Evolutionary conservation across 305 asterid genomes (phyloP).

Genomic region (Solanum hybrid): DNA sequence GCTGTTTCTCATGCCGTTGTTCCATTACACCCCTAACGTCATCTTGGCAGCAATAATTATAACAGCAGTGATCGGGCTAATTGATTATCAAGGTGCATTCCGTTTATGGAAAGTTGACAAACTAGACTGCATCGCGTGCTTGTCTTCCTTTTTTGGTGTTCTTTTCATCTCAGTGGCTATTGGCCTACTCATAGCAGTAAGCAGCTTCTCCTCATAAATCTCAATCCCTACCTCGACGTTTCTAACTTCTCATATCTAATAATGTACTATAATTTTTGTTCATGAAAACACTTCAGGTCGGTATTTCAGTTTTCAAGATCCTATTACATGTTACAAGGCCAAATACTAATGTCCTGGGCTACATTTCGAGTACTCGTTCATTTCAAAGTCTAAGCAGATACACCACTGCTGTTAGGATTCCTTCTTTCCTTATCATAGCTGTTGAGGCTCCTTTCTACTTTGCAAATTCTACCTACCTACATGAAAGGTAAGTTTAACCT

Average conservation of each 20-base stretch:
- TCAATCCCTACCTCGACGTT: not conserved
- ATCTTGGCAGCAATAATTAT: constrained; percentile 82
- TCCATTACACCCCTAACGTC: constrained; percentile 72
- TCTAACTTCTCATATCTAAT: not conserved
- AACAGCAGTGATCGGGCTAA: constrained; percentile 80
- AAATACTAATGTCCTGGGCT: constrained; percentile 55
- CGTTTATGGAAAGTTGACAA: constrained; percentile 87
- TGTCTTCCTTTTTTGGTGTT: constrained; percentile 80
- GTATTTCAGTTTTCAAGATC: constrained; percentile 81
- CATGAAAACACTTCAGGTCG: constrained; percentile 36
- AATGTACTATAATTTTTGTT: not conserved
- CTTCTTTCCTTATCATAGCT: constrained; percentile 63
- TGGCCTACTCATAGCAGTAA: constrained; percentile 84
- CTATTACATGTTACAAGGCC: constrained; percentile 89
- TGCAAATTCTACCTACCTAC: constrained; percentile 74
- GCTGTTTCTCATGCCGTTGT: constrained; percentile 82
- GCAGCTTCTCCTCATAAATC: constrained; percentile 16
- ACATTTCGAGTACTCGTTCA: constrained; percentile 66
- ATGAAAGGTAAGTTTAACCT: constrained; percentile 49
- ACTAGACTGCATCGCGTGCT: constrained; percentile 69
- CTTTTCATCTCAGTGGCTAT: constrained; percentile 87
- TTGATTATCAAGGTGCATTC: constrained; percentile 60
- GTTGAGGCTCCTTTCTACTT: constrained; percentile 89
- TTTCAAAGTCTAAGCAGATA: constrained; percentile 67
- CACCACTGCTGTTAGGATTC: constrained; percentile 56